phyloP scores from a whole-genome alignment of 192 early-diverging fungal species.

The Linnemannia schmuckeri region DNA sequence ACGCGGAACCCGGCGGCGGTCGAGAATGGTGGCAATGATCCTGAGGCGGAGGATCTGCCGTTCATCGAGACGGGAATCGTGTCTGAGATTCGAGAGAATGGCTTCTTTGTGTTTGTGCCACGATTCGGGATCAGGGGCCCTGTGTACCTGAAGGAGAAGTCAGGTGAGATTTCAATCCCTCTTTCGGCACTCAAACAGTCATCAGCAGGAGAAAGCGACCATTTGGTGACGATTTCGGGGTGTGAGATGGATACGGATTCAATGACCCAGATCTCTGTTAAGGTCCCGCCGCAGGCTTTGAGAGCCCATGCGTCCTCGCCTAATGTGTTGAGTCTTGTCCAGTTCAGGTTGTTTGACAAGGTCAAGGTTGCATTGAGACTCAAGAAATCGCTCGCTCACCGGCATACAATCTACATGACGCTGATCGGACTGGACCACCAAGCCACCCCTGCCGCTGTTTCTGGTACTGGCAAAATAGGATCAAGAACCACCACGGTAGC shows the following conservation, averaged over 20 bases:
- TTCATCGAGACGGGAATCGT: conserved; percentile 76
- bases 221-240: conserved; percentile 2
- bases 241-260: conserved; percentile 60
- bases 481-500: background rate
- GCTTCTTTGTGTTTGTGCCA: conserved; percentile 72
- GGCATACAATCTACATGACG: conserved; percentile 75
- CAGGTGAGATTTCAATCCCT: conserved; percentile 67
- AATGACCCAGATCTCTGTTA: conserved; percentile 63
- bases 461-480: background rate
- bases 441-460: conserved; percentile 28
- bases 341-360: conserved; percentile 73
- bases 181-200: conserved; percentile 69
- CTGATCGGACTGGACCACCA: conserved; percentile 64
- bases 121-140: conserved; percentile 79
- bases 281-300: conserved; percentile 41
- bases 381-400: conserved; percentile 70
- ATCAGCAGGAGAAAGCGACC: background rate
- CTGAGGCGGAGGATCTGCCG: conserved; percentile 28
- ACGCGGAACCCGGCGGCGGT: conserved; percentile 29
- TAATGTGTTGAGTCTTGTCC: conserved; percentile 54
- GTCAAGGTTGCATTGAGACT: conserved; percentile 71
- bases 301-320: conserved; percentile 38
- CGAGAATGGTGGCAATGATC: background rate
- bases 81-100: conserved; percentile 79
- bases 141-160: conserved; percentile 74